Conservation (phyloP, 1,139 yeast species). For the Protomyces lactucae-debilis region DNA sequence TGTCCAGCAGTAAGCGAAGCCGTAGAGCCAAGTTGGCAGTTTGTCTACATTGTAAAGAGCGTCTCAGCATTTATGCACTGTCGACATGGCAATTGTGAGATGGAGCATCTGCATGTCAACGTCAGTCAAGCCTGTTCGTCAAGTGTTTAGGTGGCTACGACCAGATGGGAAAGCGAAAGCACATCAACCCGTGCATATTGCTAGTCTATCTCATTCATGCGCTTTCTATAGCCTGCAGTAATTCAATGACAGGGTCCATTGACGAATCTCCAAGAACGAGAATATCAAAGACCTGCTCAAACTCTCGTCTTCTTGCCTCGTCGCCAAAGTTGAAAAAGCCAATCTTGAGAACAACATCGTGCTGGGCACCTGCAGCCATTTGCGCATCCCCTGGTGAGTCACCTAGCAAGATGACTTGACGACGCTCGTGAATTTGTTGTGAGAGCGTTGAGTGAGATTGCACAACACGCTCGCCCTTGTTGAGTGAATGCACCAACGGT, state of each 20-base stretch:
- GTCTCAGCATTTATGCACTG: too few species aligned
- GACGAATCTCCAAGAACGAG: neutral
- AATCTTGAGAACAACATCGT: slow-evolving; percentile 7
- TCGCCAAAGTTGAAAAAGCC: slow-evolving; percentile 23
- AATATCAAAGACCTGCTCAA: slow-evolving; percentile 9
- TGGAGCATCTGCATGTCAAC: too few species aligned
- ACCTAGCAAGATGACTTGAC: slow-evolving; percentile 13
- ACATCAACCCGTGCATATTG: too few species aligned
- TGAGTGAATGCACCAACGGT: slow-evolving; percentile 22
- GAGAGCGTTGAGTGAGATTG: slow-evolving; percentile 1
- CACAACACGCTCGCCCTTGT: slow-evolving; percentile 24
- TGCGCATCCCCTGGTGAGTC: slow-evolving; percentile 23
- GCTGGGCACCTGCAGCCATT: slow-evolving; percentile 18
- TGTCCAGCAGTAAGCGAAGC: too few species aligned
- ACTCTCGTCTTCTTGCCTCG: slow-evolving; percentile 4
- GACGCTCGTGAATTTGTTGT: neutral
- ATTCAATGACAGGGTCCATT: neutral
- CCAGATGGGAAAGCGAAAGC: too few species aligned
- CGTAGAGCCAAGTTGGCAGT: too few species aligned
- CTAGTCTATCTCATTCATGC: too few species aligned
- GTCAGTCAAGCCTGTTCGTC: too few species aligned
- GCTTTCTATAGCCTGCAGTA: neutral
- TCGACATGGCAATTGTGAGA: too few species aligned
- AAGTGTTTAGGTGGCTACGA: too few species aligned
- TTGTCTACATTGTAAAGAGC: too few species aligned